phyloP scores from a whole-genome alignment of 2,329 filamentous ascomycete species.

The Verticillium isaacii region DNA sequence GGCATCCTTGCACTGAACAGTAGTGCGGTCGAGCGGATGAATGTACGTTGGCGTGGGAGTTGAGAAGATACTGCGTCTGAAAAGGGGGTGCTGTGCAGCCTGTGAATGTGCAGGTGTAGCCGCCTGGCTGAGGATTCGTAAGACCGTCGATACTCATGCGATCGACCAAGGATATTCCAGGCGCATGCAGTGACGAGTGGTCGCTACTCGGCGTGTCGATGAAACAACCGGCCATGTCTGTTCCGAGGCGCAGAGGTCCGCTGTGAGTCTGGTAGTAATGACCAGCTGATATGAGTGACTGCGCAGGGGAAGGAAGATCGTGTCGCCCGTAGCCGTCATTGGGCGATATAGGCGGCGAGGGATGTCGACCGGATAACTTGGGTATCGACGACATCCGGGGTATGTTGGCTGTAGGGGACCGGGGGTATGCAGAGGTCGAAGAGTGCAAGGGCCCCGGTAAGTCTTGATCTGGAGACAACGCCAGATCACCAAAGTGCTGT shows the following conservation, averaged over 20 bases:
- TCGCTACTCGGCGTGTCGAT: slow-evolving; percentile 43
- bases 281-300: slow-evolving; percentile 27
- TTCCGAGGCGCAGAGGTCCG: slow-evolving; percentile 27
- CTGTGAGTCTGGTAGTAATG: slow-evolving; percentile 18
- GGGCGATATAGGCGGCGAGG: slow-evolving; percentile 45
- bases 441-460: slow-evolving; percentile 3
- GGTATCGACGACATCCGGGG: slow-evolving; percentile 24
- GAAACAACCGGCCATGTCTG: slow-evolving; percentile 38
- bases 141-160: slow-evolving; percentile 56
- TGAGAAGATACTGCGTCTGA: slow-evolving; percentile 71
- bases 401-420: slow-evolving; percentile 28
- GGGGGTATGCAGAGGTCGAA: slow-evolving; percentile 17
- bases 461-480: slow-evolving; percentile 27
- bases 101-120: slow-evolving; percentile 52
- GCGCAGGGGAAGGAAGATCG: slow-evolving; percentile 37
- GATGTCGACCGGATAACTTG: slow-evolving; percentile 7
- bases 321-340: slow-evolving; percentile 31
- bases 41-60: slow-evolving; percentile 73
- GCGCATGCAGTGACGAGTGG: slow-evolving; percentile 36
- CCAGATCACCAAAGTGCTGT: slow-evolving; percentile 29
- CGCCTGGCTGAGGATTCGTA: slow-evolving; percentile 44
- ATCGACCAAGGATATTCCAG: slow-evolving; percentile 35
- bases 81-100: slow-evolving; percentile 71
- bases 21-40: slow-evolving; percentile 62
- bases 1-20: slow-evolving; percentile 57